Conservation (phyloP, 306 rosid species). For the Heteromeles arbutifolia region DNA sequence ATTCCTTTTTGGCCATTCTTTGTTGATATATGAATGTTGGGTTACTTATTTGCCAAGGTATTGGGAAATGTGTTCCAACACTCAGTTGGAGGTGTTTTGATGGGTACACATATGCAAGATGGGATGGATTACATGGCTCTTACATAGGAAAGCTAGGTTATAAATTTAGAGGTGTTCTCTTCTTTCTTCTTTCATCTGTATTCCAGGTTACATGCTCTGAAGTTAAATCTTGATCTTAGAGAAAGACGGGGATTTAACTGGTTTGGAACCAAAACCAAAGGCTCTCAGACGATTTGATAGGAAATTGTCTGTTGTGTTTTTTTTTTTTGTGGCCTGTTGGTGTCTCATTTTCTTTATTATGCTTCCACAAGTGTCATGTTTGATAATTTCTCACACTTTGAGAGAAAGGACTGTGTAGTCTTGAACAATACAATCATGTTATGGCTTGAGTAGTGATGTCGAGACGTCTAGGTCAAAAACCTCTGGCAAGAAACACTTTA, state of each 20-base stretch:
- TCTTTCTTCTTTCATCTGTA: background rate
- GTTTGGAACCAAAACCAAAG: background rate
- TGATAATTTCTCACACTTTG: background rate
- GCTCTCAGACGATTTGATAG: background rate
- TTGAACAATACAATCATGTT: no score
- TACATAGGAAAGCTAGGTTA: background rate
- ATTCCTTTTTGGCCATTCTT: background rate
- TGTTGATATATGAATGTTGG: background rate
- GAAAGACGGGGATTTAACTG: background rate
- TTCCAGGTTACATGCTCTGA: background rate
- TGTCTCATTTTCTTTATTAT: background rate
- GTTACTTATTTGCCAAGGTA: background rate
- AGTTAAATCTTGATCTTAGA: background rate
- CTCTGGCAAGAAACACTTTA: no score
- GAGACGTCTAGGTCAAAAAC: no score
- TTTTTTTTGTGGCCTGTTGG: no score
- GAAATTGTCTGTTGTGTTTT: background rate
- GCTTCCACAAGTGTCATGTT: background rate
- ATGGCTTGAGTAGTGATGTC: no score
- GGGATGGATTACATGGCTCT: background rate
- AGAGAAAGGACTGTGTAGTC: no score
- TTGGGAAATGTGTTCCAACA: background rate
- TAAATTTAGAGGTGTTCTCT: background rate
- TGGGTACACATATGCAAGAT: background rate
- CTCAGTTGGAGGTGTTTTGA: background rate